These are phyloP conservation scores for Xylaria castorea DNA, from an alignment of 495 filamentous ascomycete species.

Conservation along the genomic window DNA sequence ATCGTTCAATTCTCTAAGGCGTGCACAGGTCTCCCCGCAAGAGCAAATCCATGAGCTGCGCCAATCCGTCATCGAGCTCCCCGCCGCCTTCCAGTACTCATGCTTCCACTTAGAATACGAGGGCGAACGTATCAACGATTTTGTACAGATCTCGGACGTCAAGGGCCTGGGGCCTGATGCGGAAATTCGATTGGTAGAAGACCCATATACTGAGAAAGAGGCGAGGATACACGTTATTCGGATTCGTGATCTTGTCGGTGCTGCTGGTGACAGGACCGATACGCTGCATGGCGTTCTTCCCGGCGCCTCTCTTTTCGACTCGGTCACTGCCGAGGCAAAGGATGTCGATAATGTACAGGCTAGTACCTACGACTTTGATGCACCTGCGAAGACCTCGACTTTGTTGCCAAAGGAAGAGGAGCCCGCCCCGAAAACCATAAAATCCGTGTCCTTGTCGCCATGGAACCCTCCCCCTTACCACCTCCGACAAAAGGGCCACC, in stretches of 20 bases:
- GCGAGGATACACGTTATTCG: constrained; percentile 92
- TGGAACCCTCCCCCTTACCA: constrained; percentile 98
- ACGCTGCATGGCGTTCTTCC: constrained; percentile 85
- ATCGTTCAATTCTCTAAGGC: constrained; percentile 37
- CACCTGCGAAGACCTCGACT: constrained; percentile 67
- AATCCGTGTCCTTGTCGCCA: constrained; percentile 82
- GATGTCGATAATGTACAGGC: constrained; percentile 59
- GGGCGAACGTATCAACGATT: constrained; percentile 89
- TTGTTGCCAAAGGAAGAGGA: constrained; percentile 71
- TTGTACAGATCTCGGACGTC: constrained; percentile 90
- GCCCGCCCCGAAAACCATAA: constrained; percentile 83
- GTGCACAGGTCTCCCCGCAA: constrained; percentile 79
- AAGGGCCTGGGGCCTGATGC: constrained; percentile 75
- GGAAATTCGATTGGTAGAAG: constrained; percentile 83
- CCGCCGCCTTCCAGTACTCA: constrained; percentile 93
- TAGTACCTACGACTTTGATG: constrained; percentile 77
- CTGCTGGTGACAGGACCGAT: constrained; percentile 86
- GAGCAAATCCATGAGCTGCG: constrained; percentile 98
- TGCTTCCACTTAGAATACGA: constrained; percentile 97
- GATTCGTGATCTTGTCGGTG: constrained; percentile 90
- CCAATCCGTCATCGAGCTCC: constrained; percentile 93
- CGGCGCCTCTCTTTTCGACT: constrained; percentile 87
- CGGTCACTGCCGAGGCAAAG: constrained; percentile 61
- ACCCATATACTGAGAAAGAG: constrained; percentile 98
- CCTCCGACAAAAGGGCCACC: constrained; percentile 87